These are phyloP conservation scores for Penstemon newberryi DNA, from an alignment of 257 asterid species.

Conservation along the genomic window DNA sequence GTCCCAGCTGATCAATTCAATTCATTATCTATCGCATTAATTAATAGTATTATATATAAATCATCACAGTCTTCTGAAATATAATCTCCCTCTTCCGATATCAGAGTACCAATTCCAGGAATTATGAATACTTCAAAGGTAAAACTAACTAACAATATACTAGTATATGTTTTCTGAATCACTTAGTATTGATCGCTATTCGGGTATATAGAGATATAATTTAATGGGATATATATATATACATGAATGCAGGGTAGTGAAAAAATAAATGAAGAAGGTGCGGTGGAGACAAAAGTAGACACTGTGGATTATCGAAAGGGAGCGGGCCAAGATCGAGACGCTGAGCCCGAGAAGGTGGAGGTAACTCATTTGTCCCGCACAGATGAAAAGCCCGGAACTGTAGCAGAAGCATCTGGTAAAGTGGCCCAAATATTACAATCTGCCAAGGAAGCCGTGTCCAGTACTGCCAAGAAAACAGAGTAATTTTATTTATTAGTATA, in stretches of 20 bases:
- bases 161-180: too few species aligned
- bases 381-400: constrained; percentile 24
- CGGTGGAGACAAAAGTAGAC: constrained; percentile 39
- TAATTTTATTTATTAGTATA: constrained; percentile 11
- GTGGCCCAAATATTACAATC: constrained; percentile 35
- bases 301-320: constrained; percentile 41
- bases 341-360: constrained; percentile 40
- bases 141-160: not conserved
- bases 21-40: too few species aligned
- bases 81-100: too few species aligned
- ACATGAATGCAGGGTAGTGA: constrained; percentile 27
- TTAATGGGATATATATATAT: not conserved
- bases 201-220: too few species aligned
- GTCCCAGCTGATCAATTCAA: too few species aligned
- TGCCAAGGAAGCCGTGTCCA: constrained; percentile 27
- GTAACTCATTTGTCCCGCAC: constrained; percentile 35
- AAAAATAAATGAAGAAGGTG: constrained; percentile 35
- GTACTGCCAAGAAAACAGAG: not conserved
- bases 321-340: constrained; percentile 31
- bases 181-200: too few species aligned
- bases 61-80: too few species aligned
- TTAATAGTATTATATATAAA: too few species aligned
- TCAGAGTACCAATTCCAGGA: too few species aligned
- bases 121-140: constrained; percentile 36
- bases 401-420: constrained; percentile 27